These are phyloP conservation scores for Pochonia chlamydosporia DNA, from an alignment of 2,329 filamentous ascomycete genomes.

Conservation along the genomic window DNA sequence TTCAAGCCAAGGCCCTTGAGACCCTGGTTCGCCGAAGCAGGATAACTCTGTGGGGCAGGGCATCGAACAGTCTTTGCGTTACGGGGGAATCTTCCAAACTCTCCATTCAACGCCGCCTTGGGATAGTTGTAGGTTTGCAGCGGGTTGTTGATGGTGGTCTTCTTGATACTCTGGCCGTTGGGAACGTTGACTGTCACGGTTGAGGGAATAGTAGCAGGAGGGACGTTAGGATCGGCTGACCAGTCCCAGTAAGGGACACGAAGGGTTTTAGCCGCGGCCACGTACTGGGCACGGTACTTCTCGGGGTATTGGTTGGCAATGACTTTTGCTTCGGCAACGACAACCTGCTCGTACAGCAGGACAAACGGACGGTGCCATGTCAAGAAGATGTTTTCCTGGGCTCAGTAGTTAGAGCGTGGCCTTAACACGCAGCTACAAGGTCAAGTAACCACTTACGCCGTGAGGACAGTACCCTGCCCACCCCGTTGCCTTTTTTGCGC, in stretches of 20 bases:
- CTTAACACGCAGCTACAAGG: no score
- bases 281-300: conserved; percentile 29
- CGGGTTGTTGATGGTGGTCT: conserved; percentile 41
- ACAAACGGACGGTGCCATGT: conserved; percentile 54
- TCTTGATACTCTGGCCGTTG: conserved; percentile 21
- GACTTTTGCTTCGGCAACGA: conserved; percentile 38
- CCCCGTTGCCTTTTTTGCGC: conserved; percentile 18
- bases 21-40: conserved; percentile 29
- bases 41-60: conserved; percentile 30
- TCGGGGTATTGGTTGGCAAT: conserved; percentile 40
- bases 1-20: conserved; percentile 29
- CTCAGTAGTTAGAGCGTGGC: background rate
- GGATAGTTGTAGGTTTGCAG: conserved; percentile 47
- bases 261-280: conserved; percentile 37
- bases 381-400: conserved; percentile 44
- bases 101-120: conserved; percentile 26
- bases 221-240: conserved; percentile 36
- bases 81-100: conserved; percentile 28
- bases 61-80: conserved; percentile 32
- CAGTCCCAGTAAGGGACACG: conserved; percentile 52
- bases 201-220: conserved; percentile 27
- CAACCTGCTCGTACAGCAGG: conserved; percentile 49
- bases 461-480: conserved; percentile 42
- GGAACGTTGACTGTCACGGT: conserved; percentile 35
- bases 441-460: conserved; percentile 38